These are phyloP conservation scores for Graphilbum sp. DNA, from an alignment of 2,329 filamentous ascomycete genomes.

Conservation along the genomic window DNA sequence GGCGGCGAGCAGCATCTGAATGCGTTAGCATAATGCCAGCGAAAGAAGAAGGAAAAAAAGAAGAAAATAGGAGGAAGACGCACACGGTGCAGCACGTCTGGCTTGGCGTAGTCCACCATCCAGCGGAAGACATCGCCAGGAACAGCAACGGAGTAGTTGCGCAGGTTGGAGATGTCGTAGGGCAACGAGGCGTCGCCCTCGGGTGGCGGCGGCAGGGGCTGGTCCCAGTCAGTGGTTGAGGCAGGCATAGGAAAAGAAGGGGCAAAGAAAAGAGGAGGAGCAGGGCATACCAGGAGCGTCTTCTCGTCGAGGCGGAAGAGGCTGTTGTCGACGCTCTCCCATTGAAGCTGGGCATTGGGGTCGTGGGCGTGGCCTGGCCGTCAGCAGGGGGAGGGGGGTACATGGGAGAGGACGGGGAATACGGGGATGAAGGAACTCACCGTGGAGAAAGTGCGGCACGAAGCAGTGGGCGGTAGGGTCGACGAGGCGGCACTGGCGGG, in stretches of 20 bases:
- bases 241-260: too few species aligned
- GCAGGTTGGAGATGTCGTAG: slow-evolving; percentile 64
- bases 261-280: not conserved
- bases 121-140: slow-evolving; percentile 92
- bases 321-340: slow-evolving; percentile 90
- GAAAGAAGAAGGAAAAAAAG: not conserved
- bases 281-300: slow-evolving; percentile 40
- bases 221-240: not conserved
- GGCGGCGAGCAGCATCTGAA: slow-evolving; percentile 78
- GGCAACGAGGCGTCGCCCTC: slow-evolving; percentile 70
- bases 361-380: slow-evolving; percentile 62
- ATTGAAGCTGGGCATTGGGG: slow-evolving; percentile 56
- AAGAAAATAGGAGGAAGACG: slow-evolving; percentile 11
- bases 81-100: slow-evolving; percentile 58
- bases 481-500: slow-evolving; percentile 73
- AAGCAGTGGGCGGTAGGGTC: slow-evolving; percentile 76
- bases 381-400: too few species aligned
- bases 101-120: slow-evolving; percentile 79
- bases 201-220: slow-evolving; percentile 38
- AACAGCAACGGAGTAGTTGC: slow-evolving; percentile 77
- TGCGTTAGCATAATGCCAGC: not conserved
- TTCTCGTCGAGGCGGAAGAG: slow-evolving; percentile 61
- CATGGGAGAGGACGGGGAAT: not conserved
- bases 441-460: slow-evolving; percentile 72
- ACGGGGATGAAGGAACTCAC: slow-evolving; percentile 19